Base-by-base conservation (phyloP, 192 early-diverging fungal genomes). In the Coemansia biformis region DNA sequence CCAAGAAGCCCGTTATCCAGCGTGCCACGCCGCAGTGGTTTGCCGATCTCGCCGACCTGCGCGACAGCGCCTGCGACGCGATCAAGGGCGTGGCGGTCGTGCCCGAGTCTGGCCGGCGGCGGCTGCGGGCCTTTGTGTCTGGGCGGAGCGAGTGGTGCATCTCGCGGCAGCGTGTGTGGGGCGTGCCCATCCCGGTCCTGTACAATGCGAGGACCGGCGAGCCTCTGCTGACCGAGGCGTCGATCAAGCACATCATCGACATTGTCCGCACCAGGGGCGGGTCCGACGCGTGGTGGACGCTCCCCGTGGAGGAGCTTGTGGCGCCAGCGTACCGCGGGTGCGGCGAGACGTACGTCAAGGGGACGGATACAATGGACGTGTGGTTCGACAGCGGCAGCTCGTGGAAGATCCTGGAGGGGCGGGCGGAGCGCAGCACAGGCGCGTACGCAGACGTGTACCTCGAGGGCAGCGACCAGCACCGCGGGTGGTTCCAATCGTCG, bases 401-500 rank as follows among this genome's bases (percentile, higher is more conserved):
- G 18, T 88, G 88, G 88, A 81, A 80, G 23, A 60, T 81, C 52
- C 54, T 90, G 0, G 78, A 76, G 31, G 24, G 75, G 61, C 32
- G 54, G 66, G 47, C 63, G 33, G 38, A 64, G 38, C 36, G 35
- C 46, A 28, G 44, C 24, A n/a, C 44, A n/a, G 58, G 63, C 17
- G 44, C 59, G 4, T 52, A 81, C 10, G 85, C 85, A 2, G 86
- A 88, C 70, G 65, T 88, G 43, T 88, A 87, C 63, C 47, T 78
- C 7, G 86, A 90, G 54, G 88, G 88, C 13, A 85, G 79, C 45
- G 86, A 90, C 58, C 88, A 90, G 48, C 84, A 90, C 67, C 81
- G 88, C 31, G 88, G 86, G 5, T 90, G 88, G 88, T 90, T 90
- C 75, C 85, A 88, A 53, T 90, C 86, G 13, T 88, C 86, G 8